Percentiles rank a stretch among this genome's conserved stretches.
Evolutionary conservation across 225 moss, liverwort and hornwort genomes (phyloP).

Genomic region (Antitrichia curtipendula): DNA sequence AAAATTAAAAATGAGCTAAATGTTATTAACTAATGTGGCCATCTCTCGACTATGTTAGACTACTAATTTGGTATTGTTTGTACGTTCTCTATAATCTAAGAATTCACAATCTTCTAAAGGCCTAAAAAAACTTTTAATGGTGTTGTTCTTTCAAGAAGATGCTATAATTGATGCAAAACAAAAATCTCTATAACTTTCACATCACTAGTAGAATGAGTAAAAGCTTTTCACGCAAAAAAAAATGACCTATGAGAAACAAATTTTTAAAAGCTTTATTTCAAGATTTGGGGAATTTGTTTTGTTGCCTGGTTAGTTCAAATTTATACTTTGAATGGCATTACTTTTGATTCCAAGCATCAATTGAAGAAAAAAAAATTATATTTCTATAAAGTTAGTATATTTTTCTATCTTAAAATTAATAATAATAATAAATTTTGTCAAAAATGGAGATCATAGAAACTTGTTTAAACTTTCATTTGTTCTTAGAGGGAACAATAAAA

Average conservation of each 20-base stretch:
- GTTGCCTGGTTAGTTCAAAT: fast-evolving
- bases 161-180: not conserved
- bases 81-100: too few species aligned
- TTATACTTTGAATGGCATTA: not conserved
- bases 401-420: not conserved
- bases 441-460: not conserved
- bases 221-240: not conserved
- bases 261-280: not conserved
- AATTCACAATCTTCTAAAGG: too few species aligned
- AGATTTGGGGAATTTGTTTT: not conserved
- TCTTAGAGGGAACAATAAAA: fast-evolving
- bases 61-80: too few species aligned
- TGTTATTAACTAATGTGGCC: too few species aligned
- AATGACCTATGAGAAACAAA: not conserved
- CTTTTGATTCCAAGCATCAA: fast-evolving
- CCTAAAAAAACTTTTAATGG: too few species aligned
- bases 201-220: not conserved
- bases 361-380: not conserved
- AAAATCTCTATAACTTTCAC: not conserved
- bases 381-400: not conserved
- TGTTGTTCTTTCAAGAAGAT: not conserved
- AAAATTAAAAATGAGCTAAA: too few species aligned
- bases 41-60: too few species aligned
- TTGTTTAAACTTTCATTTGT: not conserved
- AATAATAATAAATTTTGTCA: not conserved